phyloP scores from a whole-genome alignment of 2,329 filamentous ascomycete genomes.

The Dactylellina haptotyla region DNA sequence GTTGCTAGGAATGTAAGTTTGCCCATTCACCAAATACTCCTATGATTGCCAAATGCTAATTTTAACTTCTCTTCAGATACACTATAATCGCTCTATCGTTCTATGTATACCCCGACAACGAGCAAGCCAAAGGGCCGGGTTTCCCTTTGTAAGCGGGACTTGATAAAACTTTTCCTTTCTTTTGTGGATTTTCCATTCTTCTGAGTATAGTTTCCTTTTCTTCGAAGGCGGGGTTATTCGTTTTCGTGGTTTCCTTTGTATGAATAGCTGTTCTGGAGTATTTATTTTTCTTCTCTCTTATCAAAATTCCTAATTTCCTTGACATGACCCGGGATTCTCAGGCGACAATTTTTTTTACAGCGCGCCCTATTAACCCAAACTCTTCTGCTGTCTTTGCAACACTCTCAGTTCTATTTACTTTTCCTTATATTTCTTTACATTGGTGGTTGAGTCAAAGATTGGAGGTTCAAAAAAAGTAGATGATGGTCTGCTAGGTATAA shows the following conservation, averaged over 20 bases:
- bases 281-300: background rate
- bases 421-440: background rate
- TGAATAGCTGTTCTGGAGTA: conserved; percentile 26
- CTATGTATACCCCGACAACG: conserved; percentile 70
- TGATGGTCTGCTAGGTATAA: too few relatives aligned
- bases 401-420: background rate
- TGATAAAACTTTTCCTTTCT: conserved; percentile 10
- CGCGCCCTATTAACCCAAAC: background rate
- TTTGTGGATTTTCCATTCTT: conserved; percentile 34
- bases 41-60: background rate
- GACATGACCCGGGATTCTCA: too few relatives aligned
- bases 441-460: background rate
- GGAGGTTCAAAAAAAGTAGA: background rate
- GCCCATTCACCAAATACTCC: background rate
- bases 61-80: conserved; percentile 60
- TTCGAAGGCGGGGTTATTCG: background rate
- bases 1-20: conserved; percentile 68
- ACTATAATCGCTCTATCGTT: conserved; percentile 71
- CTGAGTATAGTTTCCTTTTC: background rate
- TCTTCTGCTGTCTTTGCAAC: too few relatives aligned
- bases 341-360: too few relatives aligned
- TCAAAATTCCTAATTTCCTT: conserved; percentile 36
- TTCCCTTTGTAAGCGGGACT: conserved; percentile 27
- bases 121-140: conserved; percentile 33
- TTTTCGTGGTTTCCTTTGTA: conserved; percentile 38